Conservation (phyloP, 2,329 filamentous ascomycete species). For the Lecanoromycetidae sp. region DNA sequence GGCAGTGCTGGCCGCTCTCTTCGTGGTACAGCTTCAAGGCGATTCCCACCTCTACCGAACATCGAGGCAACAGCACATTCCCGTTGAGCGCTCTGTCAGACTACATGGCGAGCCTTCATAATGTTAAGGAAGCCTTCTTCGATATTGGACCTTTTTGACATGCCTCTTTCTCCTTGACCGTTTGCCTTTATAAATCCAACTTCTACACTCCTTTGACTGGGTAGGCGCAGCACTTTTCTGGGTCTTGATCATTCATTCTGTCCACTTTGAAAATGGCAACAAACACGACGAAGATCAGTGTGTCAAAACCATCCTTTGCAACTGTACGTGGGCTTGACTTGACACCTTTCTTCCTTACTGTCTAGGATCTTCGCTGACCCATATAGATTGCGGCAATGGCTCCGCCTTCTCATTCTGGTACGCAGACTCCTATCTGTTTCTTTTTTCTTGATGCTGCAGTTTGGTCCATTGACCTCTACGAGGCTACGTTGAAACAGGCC, state of each 20-base stretch:
- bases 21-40: conserved; percentile 4
- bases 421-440: too few species aligned
- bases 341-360: neutral
- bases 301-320: conserved; percentile 27
- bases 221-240: conserved; percentile 6
- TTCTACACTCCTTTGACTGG: conserved; percentile 19
- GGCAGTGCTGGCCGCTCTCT: conserved; percentile 2
- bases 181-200: conserved; percentile 16
- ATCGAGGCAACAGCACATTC: conserved; percentile 2
- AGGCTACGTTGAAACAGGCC: too few species aligned
- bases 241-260: conserved; percentile 11
- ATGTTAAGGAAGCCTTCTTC: conserved; percentile 15
- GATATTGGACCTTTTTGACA: conserved; percentile 15
- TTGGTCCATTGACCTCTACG: too few species aligned
- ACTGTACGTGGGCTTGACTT: conserved; percentile 21
- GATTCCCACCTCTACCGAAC: neutral
- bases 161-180: conserved; percentile 17
- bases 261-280: conserved; percentile 24
- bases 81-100: conserved; percentile 4
- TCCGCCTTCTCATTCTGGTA: conserved; percentile 9
- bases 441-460: too few species aligned
- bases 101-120: conserved; percentile 17
- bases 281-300: conserved; percentile 19
- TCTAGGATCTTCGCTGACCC: neutral
- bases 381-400: conserved; percentile 18